Evolutionary conservation across 371 early-diverging fungal species (phyloP), one percentile per base, ranked within the genome.

Genomic region (Saksenaea oblongispora): DNA sequence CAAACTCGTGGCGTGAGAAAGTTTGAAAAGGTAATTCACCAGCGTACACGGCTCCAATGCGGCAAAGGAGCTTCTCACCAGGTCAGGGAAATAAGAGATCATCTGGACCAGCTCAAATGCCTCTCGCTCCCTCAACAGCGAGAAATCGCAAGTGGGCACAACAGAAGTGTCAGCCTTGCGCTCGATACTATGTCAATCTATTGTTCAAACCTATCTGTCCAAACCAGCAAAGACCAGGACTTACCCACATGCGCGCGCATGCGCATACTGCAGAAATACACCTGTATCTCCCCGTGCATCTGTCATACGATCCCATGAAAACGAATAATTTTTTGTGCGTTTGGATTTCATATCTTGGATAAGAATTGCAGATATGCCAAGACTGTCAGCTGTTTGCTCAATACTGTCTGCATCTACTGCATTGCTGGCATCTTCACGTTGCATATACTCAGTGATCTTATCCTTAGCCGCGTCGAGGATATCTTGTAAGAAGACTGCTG

Each of bases 271-370:
- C 9, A 99, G 75, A 78, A 97, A 99, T 7, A 98, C 95, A 2
- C 99, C 99, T 0, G 99, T 99, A 75, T 96, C 95, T 35, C 98
- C 99, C 57, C 92, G 93, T 57, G 95, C 90, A 66, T 92, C 90
- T 26, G 95, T 88, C 91, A 98, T 96, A 42, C 95, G 87, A 66
- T 91, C 87, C 94, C 95, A 95, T 65, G 93, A 87, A 79, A 99
- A 98, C 24, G 88, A 89, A 71, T 99, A 99, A 69, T 97, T 95
- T 80, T 96, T 97, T 58, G 84, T 81, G 37, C 99, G 86, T 65
- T 91, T 90, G 17, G 97, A 91, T 42, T 85, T 78, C 88, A 99
- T 94, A 72, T 99, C 99, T 73, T 98, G 97, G 36, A 98, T 85
- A 63, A 95, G 79, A 18, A 99, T 90, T 41, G 97, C 96, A 27